These are phyloP conservation scores for Botrytis hyacinthi DNA, from an alignment of 2,329 filamentous ascomycete genomes.

Conservation along the genomic window DNA sequence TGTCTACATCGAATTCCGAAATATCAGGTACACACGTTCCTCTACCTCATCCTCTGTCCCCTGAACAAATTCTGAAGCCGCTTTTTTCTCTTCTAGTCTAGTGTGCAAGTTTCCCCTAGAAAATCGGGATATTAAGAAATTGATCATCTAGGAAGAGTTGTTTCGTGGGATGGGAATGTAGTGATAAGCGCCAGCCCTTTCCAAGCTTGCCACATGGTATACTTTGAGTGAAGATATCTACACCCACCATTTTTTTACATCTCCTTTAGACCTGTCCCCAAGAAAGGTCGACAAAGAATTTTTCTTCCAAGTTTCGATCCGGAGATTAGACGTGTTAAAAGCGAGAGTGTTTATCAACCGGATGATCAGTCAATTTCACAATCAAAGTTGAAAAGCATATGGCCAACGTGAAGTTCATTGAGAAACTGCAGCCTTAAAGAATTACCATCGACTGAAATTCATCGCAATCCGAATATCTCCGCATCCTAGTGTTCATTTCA, in stretches of 20 bases:
- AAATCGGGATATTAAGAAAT: rapidly evolving
- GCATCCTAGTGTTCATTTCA: neutral
- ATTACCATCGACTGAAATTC: neutral
- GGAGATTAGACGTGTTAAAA: neutral
- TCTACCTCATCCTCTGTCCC: neutral
- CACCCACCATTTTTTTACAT: neutral
- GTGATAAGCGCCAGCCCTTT: neutral
- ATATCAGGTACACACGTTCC: neutral
- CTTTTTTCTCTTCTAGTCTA: too few relatives aligned
- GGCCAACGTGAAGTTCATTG: neutral
- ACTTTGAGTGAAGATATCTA: neutral
- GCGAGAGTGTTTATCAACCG: neutral
- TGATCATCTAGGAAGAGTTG: too few relatives aligned
- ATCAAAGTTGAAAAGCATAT: neutral
- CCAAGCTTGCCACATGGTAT: too few relatives aligned
- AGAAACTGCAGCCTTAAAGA: neutral
- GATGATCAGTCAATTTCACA: neutral
- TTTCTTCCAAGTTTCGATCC: neutral
- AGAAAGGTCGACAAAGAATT: neutral
- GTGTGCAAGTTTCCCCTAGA: neutral
- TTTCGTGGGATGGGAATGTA: neutral
- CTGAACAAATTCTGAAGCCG: too few relatives aligned
- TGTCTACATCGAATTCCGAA: too few relatives aligned
- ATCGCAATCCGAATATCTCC: neutral
- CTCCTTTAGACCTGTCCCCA: neutral